phyloP scores from a whole-genome alignment of 441 rosid genomes.

The Theobroma grandiflorum region DNA sequence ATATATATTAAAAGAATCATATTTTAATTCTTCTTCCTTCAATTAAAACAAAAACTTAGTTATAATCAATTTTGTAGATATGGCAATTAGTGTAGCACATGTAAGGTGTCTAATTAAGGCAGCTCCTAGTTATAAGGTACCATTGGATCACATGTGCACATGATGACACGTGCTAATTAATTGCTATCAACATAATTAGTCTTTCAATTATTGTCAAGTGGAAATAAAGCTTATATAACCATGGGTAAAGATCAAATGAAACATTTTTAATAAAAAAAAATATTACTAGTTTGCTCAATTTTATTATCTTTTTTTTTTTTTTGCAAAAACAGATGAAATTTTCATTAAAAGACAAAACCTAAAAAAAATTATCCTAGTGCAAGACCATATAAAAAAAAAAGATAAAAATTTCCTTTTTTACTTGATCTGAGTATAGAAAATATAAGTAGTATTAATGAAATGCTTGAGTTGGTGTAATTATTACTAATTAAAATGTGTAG shows the following conservation, averaged over 20 bases:
- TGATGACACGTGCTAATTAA: constrained; percentile 22
- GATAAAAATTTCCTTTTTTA: no score
- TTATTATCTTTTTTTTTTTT: no score
- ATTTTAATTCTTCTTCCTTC: no score
- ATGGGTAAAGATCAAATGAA: neutral
- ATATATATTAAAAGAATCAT: no score
- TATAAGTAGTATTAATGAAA: no score
- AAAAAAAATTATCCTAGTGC: no score
- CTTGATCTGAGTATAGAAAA: no score
- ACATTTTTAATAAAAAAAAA: neutral
- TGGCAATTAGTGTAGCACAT: neutral
- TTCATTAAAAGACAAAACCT: no score
- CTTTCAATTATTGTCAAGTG: constrained; percentile 10
- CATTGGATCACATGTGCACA: constrained; percentile 31
- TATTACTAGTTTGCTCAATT: neutral
- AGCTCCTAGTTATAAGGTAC: neutral
- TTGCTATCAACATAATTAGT: constrained; percentile 2
- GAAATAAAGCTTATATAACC: neutral
- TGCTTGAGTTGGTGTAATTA: no score
- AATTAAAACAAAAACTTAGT: neutral
- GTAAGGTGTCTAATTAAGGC: neutral
- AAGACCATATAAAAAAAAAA: no score
- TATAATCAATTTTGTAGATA: neutral
- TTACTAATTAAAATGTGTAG: no score
- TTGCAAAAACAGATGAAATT: no score